Base-by-base conservation (phyloP, 805 yeast species). In the Candida sonorensis region DNA sequence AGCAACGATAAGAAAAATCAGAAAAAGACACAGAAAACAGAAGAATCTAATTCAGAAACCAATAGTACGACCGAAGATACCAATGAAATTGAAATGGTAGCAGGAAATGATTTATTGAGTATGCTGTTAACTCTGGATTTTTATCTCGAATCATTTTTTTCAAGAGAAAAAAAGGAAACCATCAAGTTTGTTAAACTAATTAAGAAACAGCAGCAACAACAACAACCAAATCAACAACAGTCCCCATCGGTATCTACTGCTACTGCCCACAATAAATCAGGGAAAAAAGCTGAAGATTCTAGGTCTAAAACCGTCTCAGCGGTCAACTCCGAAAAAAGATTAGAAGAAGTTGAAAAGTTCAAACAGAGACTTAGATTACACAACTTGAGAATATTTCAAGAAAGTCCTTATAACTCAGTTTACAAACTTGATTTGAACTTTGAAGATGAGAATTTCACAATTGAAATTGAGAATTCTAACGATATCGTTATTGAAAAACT, bases 121-220 rank as follows among this genome's bases (percentile, higher is more conserved):
- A 70, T 73, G 57, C 39, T 81, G 4, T 45, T 57, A 34, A 71
- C 77, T 3, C 57, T 81, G 26, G 84, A 80, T 47, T 61, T 57
- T 38, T 62, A 74, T 36, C 60, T 81, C 31, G 90, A 81, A 45
- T 43, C 48, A 26, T 73, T 79, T 44, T 59, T 82, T 35, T 65
- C 69, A 29, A 67, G 66, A 53, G 78, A 78, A 41, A 77, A 76
- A 44, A 66, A 69, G 26, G 72, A 69, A 15, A 77, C 84, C 0
- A 59, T 81, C 37, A 81, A 76, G 48, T 65, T 81, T 43, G 77
- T 79, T 17, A 53, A 45, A 29, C 43, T 48, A 10, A 45, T 44
- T n/a, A 49, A 45, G 33, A 37, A 36, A 23, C 34, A 38, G 13
- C 23, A n/a, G n/a, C n/a, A n/a, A n/a, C n/a, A n/a, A n/a, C n/a